Evolutionary conservation across 2,329 filamentous ascomycete genomes (phyloP).

Genomic region (Fusarium pseudoanthophilum): DNA sequence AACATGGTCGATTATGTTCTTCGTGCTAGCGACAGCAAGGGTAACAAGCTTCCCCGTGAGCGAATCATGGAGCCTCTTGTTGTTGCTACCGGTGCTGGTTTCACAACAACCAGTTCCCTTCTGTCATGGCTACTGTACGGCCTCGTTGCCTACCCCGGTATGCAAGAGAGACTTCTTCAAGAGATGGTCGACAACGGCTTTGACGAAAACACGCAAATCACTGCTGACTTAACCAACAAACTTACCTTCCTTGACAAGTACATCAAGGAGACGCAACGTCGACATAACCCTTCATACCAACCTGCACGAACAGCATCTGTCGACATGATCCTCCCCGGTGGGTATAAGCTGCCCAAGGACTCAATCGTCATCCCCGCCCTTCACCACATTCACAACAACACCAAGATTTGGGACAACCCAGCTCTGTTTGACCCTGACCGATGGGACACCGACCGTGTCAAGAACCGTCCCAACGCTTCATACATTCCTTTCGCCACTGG

Average conservation of each 20-base stretch:
- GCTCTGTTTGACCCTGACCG: constrained; percentile 67
- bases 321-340: constrained; percentile 68
- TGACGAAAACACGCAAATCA: constrained; percentile 55
- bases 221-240: constrained; percentile 58
- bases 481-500: constrained; percentile 71
- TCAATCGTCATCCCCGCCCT: constrained; percentile 64
- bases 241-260: constrained; percentile 66
- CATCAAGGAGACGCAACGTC: constrained; percentile 70
- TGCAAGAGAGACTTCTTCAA: constrained; percentile 67
- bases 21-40: constrained; percentile 64
- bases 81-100: constrained; percentile 67
- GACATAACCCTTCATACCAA: constrained; percentile 70
- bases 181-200: constrained; percentile 64
- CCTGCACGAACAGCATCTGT: constrained; percentile 66
- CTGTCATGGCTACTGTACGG: constrained; percentile 68
- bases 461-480: constrained; percentile 60
- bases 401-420: constrained; percentile 67
- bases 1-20: constrained; percentile 61
- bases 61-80: constrained; percentile 52
- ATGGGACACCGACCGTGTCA: constrained; percentile 66
- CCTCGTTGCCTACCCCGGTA: constrained; percentile 62
- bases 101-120: constrained; percentile 68
- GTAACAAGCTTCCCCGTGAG: constrained; percentile 61
- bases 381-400: constrained; percentile 65
- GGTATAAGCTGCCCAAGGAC: constrained; percentile 65